Base-by-base conservation (phyloP, 306 rosid species). In the Abrus pulchellus region DNA sequence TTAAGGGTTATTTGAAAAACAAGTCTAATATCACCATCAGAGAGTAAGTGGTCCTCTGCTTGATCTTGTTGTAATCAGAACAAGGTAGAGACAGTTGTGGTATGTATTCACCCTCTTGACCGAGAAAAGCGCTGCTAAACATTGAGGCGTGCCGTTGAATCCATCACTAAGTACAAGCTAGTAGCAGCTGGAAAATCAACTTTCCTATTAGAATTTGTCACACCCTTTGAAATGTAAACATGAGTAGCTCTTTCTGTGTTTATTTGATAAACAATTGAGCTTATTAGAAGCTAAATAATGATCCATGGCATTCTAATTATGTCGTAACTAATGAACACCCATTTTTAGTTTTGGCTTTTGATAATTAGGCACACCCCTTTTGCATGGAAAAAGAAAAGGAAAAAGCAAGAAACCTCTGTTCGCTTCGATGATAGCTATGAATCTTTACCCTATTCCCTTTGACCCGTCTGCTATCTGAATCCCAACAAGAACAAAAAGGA, bases 51-150 rank as follows among this genome's bases (percentile, higher is more conserved):
- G 86, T 78, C 85, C 83, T 67, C 9, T 57, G 63, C 11, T 45
- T 59, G 67, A 63, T 36, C 32, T 20, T 20, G 20, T 41, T 68
- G 49, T 40, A 45, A 66, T 30, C 49, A 75, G 64, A 60, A 40
- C 12, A 61, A 44, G 86, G 78, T 73, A 78, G 80, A 72, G 83
- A 86, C 76, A 75, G 71, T 76, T 78, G 85, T 85, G 88, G 84
- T 81, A 67, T 83, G 52, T 27, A 66, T 79, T 67, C 12, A 72
- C 40, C 72, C 78, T 54, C 61, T 33, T 52, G 50, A 64, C 84
- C 85, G 64, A 54, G 82, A 84, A 65, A 86, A 86, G 82, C 66
- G 87, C 86, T 73, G 85, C 63, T 67, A 67, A 71, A 68, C 74
- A 49, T 20, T 41, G 70, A 72, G 47, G 52, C 48, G 41, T 55